Percentiles rank a stretch among this genome's conserved stretches.
Conservation (phyloP, 1,139 yeast genomes). For the Saccharomyces uvarum region DNA sequence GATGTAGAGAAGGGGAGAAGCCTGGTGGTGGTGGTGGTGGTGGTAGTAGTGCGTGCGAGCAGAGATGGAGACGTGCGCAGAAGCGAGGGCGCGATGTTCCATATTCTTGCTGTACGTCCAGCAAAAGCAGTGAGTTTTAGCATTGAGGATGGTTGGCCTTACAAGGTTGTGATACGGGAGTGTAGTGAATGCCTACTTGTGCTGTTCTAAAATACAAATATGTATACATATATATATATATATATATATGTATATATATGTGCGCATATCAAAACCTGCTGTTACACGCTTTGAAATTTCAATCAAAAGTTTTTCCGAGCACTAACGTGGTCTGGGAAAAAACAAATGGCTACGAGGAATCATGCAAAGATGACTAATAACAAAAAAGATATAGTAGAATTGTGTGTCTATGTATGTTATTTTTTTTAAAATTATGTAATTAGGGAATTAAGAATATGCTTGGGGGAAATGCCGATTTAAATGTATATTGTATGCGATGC, state of each 20-base stretch:
- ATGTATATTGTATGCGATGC: background rate
- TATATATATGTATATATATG: background rate
- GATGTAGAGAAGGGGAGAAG: slow-evolving; percentile 9
- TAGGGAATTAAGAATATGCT: background rate
- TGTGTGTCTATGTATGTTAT: background rate
- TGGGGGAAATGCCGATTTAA: background rate
- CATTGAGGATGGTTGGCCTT: background rate
- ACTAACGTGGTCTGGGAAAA: background rate
- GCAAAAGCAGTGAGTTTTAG: background rate
- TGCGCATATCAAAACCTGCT: background rate
- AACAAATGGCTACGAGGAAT: background rate
- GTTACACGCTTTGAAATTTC: background rate
- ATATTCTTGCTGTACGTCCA: background rate
- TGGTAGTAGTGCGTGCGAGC: background rate
- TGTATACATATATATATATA: background rate
- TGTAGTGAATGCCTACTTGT: background rate
- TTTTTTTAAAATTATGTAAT: background rate
- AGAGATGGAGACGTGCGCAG: background rate
- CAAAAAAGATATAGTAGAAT: background rate
- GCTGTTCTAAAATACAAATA: background rate
- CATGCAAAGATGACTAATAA: slow-evolving; percentile 1
- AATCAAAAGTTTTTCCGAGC: background rate
- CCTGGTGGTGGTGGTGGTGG: slow-evolving; percentile 1
- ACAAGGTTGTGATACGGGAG: background rate
- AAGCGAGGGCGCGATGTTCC: background rate